phyloP scores from a whole-genome alignment of 208 protist species.

The Leishmania lainsoni region DNA sequence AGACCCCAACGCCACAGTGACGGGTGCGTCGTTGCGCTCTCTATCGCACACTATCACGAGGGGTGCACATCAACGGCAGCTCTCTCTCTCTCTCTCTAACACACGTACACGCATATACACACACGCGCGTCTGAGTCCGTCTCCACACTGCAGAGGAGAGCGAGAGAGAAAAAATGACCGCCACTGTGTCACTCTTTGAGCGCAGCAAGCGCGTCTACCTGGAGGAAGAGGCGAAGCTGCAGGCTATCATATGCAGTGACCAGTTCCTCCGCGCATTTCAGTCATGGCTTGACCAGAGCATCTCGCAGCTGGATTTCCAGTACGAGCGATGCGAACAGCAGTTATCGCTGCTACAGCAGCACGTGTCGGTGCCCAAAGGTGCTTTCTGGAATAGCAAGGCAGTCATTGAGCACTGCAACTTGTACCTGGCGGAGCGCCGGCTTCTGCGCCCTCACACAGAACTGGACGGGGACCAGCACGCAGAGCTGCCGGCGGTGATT shows the following conservation, averaged over 20 bases:
- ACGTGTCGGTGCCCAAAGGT: conserved; percentile 59
- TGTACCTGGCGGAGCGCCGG: conserved; percentile 78
- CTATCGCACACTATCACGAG: background rate
- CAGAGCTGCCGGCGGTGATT: conserved; percentile 76
- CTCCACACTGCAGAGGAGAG: background rate
- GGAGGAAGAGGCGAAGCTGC: conserved; percentile 83
- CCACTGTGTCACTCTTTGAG: conserved; percentile 73
- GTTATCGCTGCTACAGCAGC: conserved; percentile 85
- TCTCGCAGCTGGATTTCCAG: conserved; percentile 80
- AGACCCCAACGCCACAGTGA: background rate
- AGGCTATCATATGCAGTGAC: conserved; percentile 59
- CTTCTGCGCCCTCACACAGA: conserved; percentile 38
- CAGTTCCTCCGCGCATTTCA: conserved; percentile 74
- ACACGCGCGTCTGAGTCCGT: background rate
- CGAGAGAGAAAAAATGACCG: conserved; percentile 32
- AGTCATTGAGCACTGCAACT: conserved; percentile 89
- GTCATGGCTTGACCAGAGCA: conserved; percentile 79
- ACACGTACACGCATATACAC: conserved; percentile 6
- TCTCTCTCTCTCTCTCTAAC: background rate
- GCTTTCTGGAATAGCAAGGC: conserved; percentile 88
- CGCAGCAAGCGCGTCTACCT: conserved; percentile 86
- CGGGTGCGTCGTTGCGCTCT: background rate
- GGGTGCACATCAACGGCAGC: background rate
- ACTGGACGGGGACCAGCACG: conserved; percentile 34
- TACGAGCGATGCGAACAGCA: conserved; percentile 86